Evolutionary conservation across 768 basidiomycete genomes (phyloP).

Genomic region (Sporobolomyces roseus): DNA sequence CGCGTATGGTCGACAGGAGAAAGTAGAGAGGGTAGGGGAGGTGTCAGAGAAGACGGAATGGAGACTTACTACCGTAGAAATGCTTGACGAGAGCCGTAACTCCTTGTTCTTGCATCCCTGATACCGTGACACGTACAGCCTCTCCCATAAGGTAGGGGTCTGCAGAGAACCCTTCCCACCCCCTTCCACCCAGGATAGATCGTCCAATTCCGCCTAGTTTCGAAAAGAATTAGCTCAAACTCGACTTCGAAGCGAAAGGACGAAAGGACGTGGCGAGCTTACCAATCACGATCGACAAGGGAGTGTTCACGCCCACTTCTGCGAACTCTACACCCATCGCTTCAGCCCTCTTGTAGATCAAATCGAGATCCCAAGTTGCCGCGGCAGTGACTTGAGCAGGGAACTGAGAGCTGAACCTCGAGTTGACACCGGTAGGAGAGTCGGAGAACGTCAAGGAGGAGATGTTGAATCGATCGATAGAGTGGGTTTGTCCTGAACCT

Average conservation of each 20-base stretch:
- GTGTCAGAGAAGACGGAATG: no score
- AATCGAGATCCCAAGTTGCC: constrained; percentile 71
- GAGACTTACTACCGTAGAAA: constrained; percentile 52
- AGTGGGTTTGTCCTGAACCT: constrained; percentile 12
- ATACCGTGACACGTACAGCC: constrained; percentile 5
- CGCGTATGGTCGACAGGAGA: no score
- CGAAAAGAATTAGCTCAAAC: no score
- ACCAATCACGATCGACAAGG: constrained; percentile 21
- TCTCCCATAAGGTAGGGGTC: constrained; percentile 35
- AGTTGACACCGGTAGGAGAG: constrained; percentile 17
- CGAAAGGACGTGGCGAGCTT: constrained; percentile 5
- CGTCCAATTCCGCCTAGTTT: no score
- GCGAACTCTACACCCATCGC: constrained; percentile 78
- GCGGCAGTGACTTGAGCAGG: constrained; percentile 81
- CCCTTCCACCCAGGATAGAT: constrained; percentile 14
- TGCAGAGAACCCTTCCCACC: constrained; percentile 34
- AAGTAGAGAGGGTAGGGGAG: no score
- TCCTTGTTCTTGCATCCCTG: constrained; percentile 41
- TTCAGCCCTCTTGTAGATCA: constrained; percentile 70
- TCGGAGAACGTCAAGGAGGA: constrained; percentile 5
- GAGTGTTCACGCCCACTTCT: constrained; percentile 74
- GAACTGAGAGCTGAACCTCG: constrained; percentile 47
- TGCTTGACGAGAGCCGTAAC: constrained; percentile 59
- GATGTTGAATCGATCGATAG: neutral
- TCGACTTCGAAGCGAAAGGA: no score